Base-by-base conservation (phyloP, 1,284 basidiomycete genomes). In the Austropuccinia psidii region DNA sequence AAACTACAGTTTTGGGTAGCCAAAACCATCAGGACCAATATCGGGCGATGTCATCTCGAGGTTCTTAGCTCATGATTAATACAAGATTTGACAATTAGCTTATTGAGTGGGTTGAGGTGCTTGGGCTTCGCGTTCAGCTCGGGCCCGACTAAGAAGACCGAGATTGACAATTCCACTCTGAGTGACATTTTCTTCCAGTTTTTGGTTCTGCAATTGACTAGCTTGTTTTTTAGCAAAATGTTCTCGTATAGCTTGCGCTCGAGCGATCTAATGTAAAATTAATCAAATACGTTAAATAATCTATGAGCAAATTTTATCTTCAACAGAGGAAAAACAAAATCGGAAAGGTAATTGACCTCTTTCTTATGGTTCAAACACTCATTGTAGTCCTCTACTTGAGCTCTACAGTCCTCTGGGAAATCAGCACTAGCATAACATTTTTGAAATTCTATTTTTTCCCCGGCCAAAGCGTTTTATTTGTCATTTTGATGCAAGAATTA, bases 141-240 rank as follows among this genome's bases (percentile, higher is more conserved):
- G 64, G 24, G 47, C 49, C 17, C 64, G 64, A 67, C 64, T 52
- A 21, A 67, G 17, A 2, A 67, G 50, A 35, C 64, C 64, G 17
- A 67, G 37, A 21, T 47, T 67, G 19, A 67, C 50, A 4, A 67
- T 67, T 7, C 64, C 64, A 29, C 64, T 67, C 33, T 67, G 50
- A 8, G n/a, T 67, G 15, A 67, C 50, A 35, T 67, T 39, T 41
- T 67, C 49, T n/a, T 67, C 50, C 15, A 39, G 24, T 50, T 67
- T 67, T 54, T 67, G 64, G 15, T 52, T 54, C 33, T 54, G 24
- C 7, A 67, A 24, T 27, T 52, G 50, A 21, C 54, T 35, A 15
- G 87, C 84, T 19, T 86, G 86, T 77, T 87, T 85, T 80, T 87
- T 86, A 76, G 88, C 83, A 79, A 89, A 89, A 79, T 91, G 89